Evolutionary conservation across 1,139 yeast genomes (phyloP).

Genomic region (Groenewaldozyma auringiensis): DNA sequence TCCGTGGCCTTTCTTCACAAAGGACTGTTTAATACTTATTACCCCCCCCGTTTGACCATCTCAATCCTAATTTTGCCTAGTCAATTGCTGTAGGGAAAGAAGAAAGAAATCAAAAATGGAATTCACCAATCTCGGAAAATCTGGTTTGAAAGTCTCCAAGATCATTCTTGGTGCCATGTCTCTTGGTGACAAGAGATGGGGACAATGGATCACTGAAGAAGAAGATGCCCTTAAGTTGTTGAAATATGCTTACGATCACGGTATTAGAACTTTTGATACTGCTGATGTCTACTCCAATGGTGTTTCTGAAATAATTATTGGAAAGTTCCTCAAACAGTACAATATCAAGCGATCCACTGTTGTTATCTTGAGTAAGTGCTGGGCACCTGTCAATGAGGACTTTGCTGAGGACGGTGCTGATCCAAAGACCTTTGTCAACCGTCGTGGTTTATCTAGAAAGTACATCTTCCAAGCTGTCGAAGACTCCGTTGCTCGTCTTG

Average conservation of each 20-base stretch:
- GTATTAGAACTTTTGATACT: conserved; percentile 49
- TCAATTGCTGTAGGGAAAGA: too few relatives aligned
- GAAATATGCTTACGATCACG: conserved; percentile 44
- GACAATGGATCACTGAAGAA: conserved; percentile 43
- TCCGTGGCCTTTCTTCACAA: too few relatives aligned
- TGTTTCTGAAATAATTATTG: conserved; percentile 36
- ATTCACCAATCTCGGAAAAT: conserved; percentile 33
- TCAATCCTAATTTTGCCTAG: too few relatives aligned
- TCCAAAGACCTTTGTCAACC: conserved; percentile 25
- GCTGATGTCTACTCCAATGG: conserved; percentile 47
- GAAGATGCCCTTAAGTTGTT: conserved; percentile 36
- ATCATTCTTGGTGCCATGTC: conserved; percentile 53
- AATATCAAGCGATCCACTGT: conserved; percentile 39
- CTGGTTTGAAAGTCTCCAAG: conserved; percentile 47
- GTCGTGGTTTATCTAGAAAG: conserved; percentile 43
- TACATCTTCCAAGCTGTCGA: conserved; percentile 46
- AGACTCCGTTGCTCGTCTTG: conserved; percentile 44
- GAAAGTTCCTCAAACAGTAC: conserved; percentile 38
- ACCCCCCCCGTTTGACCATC: too few relatives aligned
- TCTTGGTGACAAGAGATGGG: conserved; percentile 43
- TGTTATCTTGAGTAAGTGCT: conserved; percentile 42
- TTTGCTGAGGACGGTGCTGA: conserved; percentile 1
- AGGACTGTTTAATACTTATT: too few relatives aligned
- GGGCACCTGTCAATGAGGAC: conserved; percentile 27
- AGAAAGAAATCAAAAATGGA: conserved; percentile 6